Base-by-base conservation (phyloP, 2,329 filamentous ascomycete genomes). In the Achaetomium macrosporum region DNA sequence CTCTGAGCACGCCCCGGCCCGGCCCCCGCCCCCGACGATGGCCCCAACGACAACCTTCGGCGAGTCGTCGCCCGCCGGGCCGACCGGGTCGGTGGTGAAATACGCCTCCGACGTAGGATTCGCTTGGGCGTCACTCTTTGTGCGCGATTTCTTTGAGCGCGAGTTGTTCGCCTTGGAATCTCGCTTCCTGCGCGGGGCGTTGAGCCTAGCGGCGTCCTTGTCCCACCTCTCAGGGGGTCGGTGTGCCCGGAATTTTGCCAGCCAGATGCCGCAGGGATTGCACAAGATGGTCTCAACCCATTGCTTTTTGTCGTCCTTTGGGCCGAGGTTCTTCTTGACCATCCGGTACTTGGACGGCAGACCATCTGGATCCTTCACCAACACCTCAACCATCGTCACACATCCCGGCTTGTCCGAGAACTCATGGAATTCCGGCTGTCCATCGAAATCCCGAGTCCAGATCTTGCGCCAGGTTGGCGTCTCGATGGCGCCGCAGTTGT, bases 401-500 rank as follows among this genome's bases (percentile, higher is more conserved):
- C 79, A 78, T 1, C 87, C 85, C 43, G 86, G 84, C 61, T 85
- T 85, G 54, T 87, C 83, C 0, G 85, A 88, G 50, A 85, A 82
- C 54, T 89, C 82, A 43, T 88, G 77, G 55, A 85, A 81, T 3
- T 80, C 77, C 0, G 90, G 89, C 31, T 78, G 77, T 1, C 89
- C 90, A 15, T 81, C 73, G 42, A 85, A 77, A 8, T 88, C 77
- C 63, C 90, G 89, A n/a, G 84, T 83, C 78, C 87, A 96, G 12
- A 93, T 89, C 64, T 92, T 93, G 55, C 93, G 84, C 93, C 93
- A 99, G 0, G 92, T 96, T 0, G 92, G 89, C 0, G 93, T 99
- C 63, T 97, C 88, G 53, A 99, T 95, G 7, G 90, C 88, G 6
- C 93, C 93, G 63, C 93, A 99, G 63, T 97, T 96, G 58, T 82